A percentile compares a stretch with the other conserved stretches of the same genome.
phyloP scores from a whole-genome alignment of 2,329 filamentous ascomycete genomes.

The Drechslerella coelobrocha region DNA sequence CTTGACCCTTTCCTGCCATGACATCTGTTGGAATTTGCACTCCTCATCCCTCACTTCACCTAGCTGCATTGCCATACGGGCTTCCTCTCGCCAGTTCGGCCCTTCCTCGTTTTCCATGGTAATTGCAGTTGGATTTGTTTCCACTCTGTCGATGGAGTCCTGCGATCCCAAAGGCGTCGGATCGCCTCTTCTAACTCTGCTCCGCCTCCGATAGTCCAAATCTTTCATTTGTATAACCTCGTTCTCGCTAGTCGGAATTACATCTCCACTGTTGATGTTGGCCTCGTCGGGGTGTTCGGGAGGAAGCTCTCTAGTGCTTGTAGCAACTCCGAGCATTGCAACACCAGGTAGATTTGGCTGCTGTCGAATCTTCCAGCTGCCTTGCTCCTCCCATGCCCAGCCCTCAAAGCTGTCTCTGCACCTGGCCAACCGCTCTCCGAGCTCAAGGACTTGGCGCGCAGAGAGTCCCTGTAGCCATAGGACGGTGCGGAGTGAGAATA shows the following conservation, averaged over 20 bases:
- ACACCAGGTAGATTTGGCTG: constrained; percentile 32
- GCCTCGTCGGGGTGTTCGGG: not conserved
- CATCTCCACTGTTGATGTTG: not conserved
- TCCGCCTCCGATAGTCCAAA: constrained; percentile 33
- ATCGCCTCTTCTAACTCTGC: constrained; percentile 9
- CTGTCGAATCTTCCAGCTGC: constrained; percentile 38
- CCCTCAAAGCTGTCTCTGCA: constrained; percentile 23
- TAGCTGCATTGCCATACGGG: not conserved
- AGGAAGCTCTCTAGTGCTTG: constrained; percentile 3
- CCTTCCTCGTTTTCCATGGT: not conserved
- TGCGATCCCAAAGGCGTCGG: constrained; percentile 19
- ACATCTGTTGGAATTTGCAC: not conserved
- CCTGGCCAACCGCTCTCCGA: constrained; percentile 25
- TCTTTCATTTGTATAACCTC: constrained; percentile 12
- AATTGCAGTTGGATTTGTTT: not conserved
- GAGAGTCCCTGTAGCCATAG: constrained; percentile 28
- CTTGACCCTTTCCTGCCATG: not conserved
- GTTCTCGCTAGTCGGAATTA: not conserved
- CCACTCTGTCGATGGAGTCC: not conserved
- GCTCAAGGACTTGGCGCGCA: constrained; percentile 22
- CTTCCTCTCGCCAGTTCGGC: not conserved
- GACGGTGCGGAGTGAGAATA: constrained; percentile 8
- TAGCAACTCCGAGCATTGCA: constrained; percentile 12
- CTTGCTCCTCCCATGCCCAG: constrained; percentile 21
- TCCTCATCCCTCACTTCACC: too few relatives aligned